Percentiles rank a stretch among this genome's conserved stretches.
Conservation (phyloP, 257 asterid species). For the Verbascum thapsus region DNA sequence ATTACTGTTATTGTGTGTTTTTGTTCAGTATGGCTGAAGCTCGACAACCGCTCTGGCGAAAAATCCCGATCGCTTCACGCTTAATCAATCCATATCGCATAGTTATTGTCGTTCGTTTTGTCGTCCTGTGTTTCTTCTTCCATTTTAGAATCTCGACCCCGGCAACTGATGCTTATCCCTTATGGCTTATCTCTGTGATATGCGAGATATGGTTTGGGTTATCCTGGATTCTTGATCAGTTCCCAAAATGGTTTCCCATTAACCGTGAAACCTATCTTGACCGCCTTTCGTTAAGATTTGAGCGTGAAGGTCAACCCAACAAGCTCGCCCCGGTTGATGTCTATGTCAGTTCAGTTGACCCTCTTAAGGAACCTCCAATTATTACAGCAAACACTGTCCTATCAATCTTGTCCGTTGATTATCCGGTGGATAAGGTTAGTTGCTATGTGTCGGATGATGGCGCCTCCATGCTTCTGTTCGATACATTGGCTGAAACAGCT, state of each 20-base stretch:
- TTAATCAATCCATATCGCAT: slow-evolving; percentile 76
- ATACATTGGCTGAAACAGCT: slow-evolving; percentile 67
- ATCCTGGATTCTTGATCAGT: slow-evolving; percentile 89
- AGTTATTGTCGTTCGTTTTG: slow-evolving; percentile 65
- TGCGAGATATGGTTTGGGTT: slow-evolving; percentile 87
- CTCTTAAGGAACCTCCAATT: slow-evolving; percentile 85
- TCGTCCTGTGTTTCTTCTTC: slow-evolving; percentile 69
- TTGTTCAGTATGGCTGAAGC: slow-evolving; percentile 74
- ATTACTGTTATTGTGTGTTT: slow-evolving; percentile 16
- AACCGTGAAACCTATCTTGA: slow-evolving; percentile 84
- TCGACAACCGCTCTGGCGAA: slow-evolving; percentile 84
- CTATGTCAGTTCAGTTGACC: slow-evolving; percentile 77
- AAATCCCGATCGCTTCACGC: slow-evolving; percentile 77
- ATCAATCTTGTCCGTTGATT: slow-evolving; percentile 74
- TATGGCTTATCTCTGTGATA: slow-evolving; percentile 79
- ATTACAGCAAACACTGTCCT: slow-evolving; percentile 82
- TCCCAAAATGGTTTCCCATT: slow-evolving; percentile 84
- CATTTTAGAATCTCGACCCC: slow-evolving; percentile 76
- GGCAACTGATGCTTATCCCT: slow-evolving; percentile 71
- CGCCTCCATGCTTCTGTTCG: slow-evolving; percentile 87
- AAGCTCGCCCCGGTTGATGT: slow-evolving; percentile 58
- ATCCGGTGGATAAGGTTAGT: slow-evolving; percentile 75
- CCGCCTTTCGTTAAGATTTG: slow-evolving; percentile 72
- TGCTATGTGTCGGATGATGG: slow-evolving; percentile 93
- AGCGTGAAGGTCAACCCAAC: slow-evolving; percentile 69